Evolutionary conservation across 192 early-diverging fungal species (phyloP).

Genomic region (Powellomyces hirtus): DNA sequence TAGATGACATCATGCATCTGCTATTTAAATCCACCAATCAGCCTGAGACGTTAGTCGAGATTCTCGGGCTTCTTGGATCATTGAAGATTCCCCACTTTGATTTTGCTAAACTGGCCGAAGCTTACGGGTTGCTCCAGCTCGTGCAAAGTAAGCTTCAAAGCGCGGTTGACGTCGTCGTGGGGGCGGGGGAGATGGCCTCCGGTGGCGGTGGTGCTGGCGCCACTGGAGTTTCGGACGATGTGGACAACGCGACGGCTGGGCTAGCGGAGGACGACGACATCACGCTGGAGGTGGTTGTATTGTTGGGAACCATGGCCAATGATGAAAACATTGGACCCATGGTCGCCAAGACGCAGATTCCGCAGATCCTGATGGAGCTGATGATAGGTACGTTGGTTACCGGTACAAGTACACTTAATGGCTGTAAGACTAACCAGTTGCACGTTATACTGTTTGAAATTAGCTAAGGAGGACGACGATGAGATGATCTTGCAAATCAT

Average conservation of each 20-base stretch:
- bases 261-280: slow-evolving; percentile 50
- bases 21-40: slow-evolving; percentile 34
- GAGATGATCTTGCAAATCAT: slow-evolving; percentile 62
- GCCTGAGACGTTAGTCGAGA: slow-evolving; percentile 47
- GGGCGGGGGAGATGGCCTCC: not conserved
- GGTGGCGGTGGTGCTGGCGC: not conserved
- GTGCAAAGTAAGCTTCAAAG: slow-evolving; percentile 27
- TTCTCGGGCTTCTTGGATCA: slow-evolving; percentile 46
- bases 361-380: slow-evolving; percentile 44
- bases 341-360: slow-evolving; percentile 39
- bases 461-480: slow-evolving; percentile 62
- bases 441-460: not conserved
- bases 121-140: slow-evolving; percentile 44
- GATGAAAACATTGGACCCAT: slow-evolving; percentile 52
- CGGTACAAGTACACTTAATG: not conserved
- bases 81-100: slow-evolving; percentile 55
- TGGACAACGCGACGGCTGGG: not conserved
- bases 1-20: slow-evolving; percentile 52
- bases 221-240: too few relatives aligned
- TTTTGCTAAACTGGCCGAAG: slow-evolving; percentile 49
- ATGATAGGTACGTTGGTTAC: slow-evolving; percentile 46
- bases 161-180: slow-evolving; percentile 9
- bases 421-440: not conserved
- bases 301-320: slow-evolving; percentile 52
- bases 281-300: slow-evolving; percentile 43